Evolutionary conservation across 768 basidiomycete species (phyloP).

Genomic region (Hygrophorus russula): DNA sequence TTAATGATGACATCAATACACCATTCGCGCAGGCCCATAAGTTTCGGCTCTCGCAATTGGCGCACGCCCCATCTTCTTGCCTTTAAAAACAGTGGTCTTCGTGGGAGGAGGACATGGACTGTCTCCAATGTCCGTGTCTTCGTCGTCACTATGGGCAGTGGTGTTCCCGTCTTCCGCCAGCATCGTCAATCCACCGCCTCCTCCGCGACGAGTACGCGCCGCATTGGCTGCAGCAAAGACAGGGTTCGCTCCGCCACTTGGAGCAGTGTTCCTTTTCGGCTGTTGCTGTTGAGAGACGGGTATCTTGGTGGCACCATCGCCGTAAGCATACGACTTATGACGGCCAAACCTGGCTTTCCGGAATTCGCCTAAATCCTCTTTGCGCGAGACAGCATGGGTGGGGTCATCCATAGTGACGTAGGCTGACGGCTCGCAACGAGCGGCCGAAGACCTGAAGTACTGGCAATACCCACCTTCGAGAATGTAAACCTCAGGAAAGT

Average conservation of each 20-base stretch:
- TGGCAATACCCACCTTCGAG: slow-evolving; percentile 92
- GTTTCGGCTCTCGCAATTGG: slow-evolving; percentile 57
- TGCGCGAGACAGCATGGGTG: slow-evolving; percentile 63
- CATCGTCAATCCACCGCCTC: slow-evolving; percentile 39
- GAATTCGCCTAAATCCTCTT: slow-evolving; percentile 86
- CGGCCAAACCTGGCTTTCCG: slow-evolving; percentile 81
- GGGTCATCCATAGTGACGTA: slow-evolving; percentile 98
- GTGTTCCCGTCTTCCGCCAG: slow-evolving; percentile 58
- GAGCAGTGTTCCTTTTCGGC: slow-evolving; percentile 59
- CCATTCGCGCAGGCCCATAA: slow-evolving; percentile 51
- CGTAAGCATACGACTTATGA: slow-evolving; percentile 87
- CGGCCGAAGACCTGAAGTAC: slow-evolving; percentile 61
- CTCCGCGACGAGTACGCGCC: slow-evolving; percentile 52
- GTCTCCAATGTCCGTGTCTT: slow-evolving; percentile 74
- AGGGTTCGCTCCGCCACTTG: slow-evolving; percentile 35
- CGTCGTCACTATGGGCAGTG: slow-evolving; percentile 30
- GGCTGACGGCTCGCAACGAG: slow-evolving; percentile 66
- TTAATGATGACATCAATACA: slow-evolving; percentile 26
- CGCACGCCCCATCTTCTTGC: slow-evolving; percentile 40
- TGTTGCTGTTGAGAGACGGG: slow-evolving; percentile 28
- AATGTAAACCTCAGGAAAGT: slow-evolving; percentile 95
- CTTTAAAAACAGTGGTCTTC: slow-evolving; percentile 43
- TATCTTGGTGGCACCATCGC: slow-evolving; percentile 48
- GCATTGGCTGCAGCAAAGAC: slow-evolving; percentile 63
- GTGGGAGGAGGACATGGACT: slow-evolving; percentile 81